Base-by-base conservation (phyloP, 2,329 filamentous ascomycete genomes). In the Camillea tinctor region DNA sequence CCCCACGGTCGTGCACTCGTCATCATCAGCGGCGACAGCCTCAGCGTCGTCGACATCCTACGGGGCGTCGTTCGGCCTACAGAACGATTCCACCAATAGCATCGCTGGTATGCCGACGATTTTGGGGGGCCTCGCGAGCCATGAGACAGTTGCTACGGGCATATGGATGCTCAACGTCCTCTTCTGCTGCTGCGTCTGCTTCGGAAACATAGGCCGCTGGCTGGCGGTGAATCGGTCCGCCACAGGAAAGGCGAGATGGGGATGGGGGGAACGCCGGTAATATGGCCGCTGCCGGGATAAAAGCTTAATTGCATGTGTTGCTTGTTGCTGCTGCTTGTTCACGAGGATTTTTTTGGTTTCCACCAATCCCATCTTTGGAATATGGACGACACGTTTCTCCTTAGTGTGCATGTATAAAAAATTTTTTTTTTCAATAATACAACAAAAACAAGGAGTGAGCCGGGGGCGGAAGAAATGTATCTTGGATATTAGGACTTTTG, bases 101-200 rank as follows among this genome's bases (percentile, higher is more conserved):
- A 13, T 2, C 48, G 22, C 7, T 57, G 26, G 30, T n/a, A 60
- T 63, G 52, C 66, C 69, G 22, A 70, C 75, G 13, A 67, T 82
- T 69, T 80, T 82, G 64, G 86, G 79, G 65, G 85, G 83, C 52
- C 79, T 84, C 61, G 84, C 83, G 60, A 84, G 79, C 56, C 83
- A 86, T 55, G 85, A 91, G 67, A 86, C 80, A 6, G 74, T 93
- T 1, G 91, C 90, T 59, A 84, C 90, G 19, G 88, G 88, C 13
- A 91, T 93, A 4, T 99, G 95, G 94, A 89, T 97, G 71, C 82
- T 94, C 22, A 97, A 92, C 71, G 93, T 98, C 23, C 77, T 99
- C 55, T 99, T 97, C 73, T 97, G 95, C 76, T 96, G 92, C 71
- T 93, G 92, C 68, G 86, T 98, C 9, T 97, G 93, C 76, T 97